These are phyloP conservation scores for Pisolithus marmoratus DNA, from an alignment of 768 basidiomycete species.

Conservation along the genomic window DNA sequence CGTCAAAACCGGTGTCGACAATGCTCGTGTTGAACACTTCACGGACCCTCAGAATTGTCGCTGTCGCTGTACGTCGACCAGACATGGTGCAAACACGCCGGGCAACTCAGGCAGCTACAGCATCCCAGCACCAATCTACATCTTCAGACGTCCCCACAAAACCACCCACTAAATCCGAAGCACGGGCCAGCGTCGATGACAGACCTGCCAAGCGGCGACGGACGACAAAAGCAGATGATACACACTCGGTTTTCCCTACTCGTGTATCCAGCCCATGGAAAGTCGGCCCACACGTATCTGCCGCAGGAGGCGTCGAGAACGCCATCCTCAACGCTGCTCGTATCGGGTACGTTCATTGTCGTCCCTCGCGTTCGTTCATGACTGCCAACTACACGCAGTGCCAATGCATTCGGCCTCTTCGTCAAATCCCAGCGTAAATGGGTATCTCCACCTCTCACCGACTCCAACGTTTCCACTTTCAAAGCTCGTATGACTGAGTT, in stretches of 20 bases:
- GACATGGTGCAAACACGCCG: conserved; percentile 23
- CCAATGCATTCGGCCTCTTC: conserved; percentile 81
- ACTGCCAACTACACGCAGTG: conserved; percentile 35
- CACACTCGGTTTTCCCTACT: conserved; percentile 16
- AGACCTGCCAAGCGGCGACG: conserved; percentile 5
- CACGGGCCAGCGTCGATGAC: not conserved
- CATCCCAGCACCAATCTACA: not conserved
- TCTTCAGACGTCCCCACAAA: not conserved
- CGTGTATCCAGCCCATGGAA: conserved; percentile 47
- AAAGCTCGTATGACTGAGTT: conserved; percentile 54
- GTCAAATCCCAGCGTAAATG: conserved; percentile 83
- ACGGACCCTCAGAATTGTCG: not conserved
- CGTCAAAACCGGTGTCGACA: too few relatives aligned
- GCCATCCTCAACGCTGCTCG: conserved; percentile 62
- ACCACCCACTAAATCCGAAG: not conserved
- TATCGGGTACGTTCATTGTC: conserved; percentile 46
- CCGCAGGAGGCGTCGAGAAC: conserved; percentile 76
- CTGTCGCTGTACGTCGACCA: not conserved
- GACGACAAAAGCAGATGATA: conserved; percentile 5
- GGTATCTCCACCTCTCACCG: conserved; percentile 55
- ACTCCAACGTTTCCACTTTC: conserved; percentile 50
- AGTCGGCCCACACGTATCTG: conserved; percentile 80
- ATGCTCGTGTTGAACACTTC: not conserved
- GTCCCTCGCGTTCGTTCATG: not conserved
- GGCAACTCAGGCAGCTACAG: conserved; percentile 1